Base-by-base conservation (phyloP, 2,329 filamentous ascomycete genomes). In the Alternaria incomplexa region DNA sequence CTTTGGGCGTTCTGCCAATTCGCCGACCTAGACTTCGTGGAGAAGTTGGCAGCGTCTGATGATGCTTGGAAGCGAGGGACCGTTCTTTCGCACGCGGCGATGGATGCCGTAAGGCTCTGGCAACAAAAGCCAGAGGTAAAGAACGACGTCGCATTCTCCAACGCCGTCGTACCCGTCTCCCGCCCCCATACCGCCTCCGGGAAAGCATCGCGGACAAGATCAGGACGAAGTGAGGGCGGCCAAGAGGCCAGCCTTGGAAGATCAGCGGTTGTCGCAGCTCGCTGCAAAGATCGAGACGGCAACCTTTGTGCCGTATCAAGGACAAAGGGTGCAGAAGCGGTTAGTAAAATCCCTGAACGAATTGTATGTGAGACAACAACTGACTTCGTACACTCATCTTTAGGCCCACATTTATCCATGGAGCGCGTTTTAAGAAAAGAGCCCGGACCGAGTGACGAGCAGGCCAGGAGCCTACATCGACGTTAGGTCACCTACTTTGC, bases 341-440 rank as follows among this genome's bases (percentile, higher is more conserved):
- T 32, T 8, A 32, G 30, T 32, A 8, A 32, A 8, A 1, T 32
- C 4, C 13, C 30, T 8, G 30, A 8, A 32, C 30, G 30, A 32
- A 32, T 2, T 32, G 30, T 2, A 15, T 32, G 1, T 32, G 30
- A 32, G 30, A 32, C 30, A 32, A 32, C 30, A 32, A 32, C 30
- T 32, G 30, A 32, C 30, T 32, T 32, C 1, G 13, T 32, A 32
- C 1, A 32, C 30, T 13, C 1, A 32, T 32, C 30, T 32, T 32
- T 32, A 32, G 30, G 63, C 57, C 59, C 64, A 70, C 56, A 61
- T 70, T 50, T 70, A 70, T 54, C 68, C 64, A 63, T 67, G 68
- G 66, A 64, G 62, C 51, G 65, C 44, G 2, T 62, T 69, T 62
- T 55, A 53, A 64, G 55, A 45, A 32, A 47, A 58, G 50, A 25